A percentile compares a stretch with the other conserved stretches of the same genome.
phyloP scores from a whole-genome alignment of 2,329 filamentous ascomycete genomes.

The Ophiostoma piceae region DNA sequence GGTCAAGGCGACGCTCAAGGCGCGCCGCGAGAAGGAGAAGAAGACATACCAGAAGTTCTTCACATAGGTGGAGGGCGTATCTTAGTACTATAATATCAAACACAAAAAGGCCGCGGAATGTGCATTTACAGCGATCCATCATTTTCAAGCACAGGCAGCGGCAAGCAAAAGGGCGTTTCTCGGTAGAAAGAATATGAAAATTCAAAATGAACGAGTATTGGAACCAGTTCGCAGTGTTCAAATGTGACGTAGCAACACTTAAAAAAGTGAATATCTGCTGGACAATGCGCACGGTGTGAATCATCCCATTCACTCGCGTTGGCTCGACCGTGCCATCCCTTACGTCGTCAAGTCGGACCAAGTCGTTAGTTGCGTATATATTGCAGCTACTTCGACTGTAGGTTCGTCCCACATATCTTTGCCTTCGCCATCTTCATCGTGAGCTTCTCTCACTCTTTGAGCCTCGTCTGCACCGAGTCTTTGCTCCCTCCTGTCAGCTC shows the following conservation, averaged over 20 bases:
- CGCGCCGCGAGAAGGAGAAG: slow-evolving; percentile 80
- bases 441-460: neutral
- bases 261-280: neutral
- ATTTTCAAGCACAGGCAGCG: neutral
- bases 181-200: neutral
- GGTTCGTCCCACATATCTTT: neutral
- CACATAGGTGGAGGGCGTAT: slow-evolving; percentile 52
- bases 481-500: neutral
- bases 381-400: neutral
- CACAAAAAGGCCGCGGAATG: neutral
- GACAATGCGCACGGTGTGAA: no score
- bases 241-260: neutral
- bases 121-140: neutral
- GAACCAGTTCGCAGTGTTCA: neutral
- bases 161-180: neutral
- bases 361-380: neutral
- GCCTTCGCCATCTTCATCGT: neutral
- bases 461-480: neutral
- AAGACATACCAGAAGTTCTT: slow-evolving; percentile 93
- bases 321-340: neutral
- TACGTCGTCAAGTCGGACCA: neutral
- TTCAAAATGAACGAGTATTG: neutral
- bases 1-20: slow-evolving; percentile 72
- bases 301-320: neutral
- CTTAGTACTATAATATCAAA: neutral